These are phyloP conservation scores for Bruguiera hainesii DNA, from an alignment of 441 rosid genomes.

Conservation along the genomic window DNA sequence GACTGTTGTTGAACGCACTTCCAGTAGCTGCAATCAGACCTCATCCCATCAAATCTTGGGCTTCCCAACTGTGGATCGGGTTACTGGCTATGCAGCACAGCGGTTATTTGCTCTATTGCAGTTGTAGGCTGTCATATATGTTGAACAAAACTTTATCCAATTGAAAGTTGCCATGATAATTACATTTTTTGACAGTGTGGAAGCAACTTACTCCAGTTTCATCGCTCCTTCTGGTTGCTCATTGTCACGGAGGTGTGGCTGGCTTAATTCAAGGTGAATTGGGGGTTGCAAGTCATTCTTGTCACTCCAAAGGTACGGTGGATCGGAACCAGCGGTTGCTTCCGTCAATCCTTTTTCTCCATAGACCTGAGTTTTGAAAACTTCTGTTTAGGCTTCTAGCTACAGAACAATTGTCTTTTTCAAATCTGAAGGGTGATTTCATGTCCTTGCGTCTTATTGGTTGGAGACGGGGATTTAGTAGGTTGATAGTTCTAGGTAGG, in stretches of 20 bases:
- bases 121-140: constrained; percentile 47
- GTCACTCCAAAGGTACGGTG: constrained; percentile 29
- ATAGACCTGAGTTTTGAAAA: constrained; percentile 37
- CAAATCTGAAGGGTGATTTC: background rate
- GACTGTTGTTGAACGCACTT: constrained; percentile 22
- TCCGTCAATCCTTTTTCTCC: constrained; percentile 35
- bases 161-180: too few species aligned
- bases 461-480: background rate
- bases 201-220: constrained; percentile 45
- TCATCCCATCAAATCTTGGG: constrained; percentile 20
- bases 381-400: constrained; percentile 13
- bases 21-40: constrained; percentile 19
- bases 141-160: constrained; percentile 10
- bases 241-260: constrained; percentile 49
- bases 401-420: background rate
- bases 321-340: constrained; percentile 32
- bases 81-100: constrained; percentile 17
- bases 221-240: constrained; percentile 37
- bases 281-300: constrained; percentile 39
- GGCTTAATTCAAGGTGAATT: constrained; percentile 56
- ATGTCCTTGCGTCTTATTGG: constrained; percentile 5
- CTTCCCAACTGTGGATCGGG: constrained; percentile 14
- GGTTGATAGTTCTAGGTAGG: constrained; percentile 2
- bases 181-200: constrained; percentile 3
- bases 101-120: constrained; percentile 33